Base-by-base conservation (phyloP, 208 protist genomes). In the Trypanosoma brucei region DNA sequence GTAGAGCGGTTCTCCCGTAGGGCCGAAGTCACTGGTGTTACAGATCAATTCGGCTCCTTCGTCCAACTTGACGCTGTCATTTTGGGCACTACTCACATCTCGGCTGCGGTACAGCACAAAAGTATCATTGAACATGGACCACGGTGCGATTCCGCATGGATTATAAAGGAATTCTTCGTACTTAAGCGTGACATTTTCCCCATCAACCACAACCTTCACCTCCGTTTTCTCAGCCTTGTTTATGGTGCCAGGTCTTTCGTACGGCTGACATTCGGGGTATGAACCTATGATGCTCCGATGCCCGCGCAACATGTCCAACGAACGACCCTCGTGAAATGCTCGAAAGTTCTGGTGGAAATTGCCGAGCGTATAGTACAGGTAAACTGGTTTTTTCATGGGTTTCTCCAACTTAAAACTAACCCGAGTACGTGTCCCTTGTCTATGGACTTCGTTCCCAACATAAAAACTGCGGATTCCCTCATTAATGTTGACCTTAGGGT, bases 311-410 rank as follows among this genome's bases (percentile, higher is more conserved):
- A 94, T 87, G 64, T 62, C 38, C 40, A 65, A 74, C 37, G 64
- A 79, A 34, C 81, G 70, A 37, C 84, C 79, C 37, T 83, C 59
- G 65, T 89, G 87, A 76, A 98, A 99, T 50, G 84, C 72, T 40
- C 97, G 77, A 74, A 98, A 89, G 72, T 99, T 99, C 70, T 99
- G 98, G 77, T 97, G 98, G 64, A 97, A 98, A 65, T 98, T 97
- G 22, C 79, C 74, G 0, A 99, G 68, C 72, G 88, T 86, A 76
- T 99, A 99, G 72, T 99, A 98, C 62, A 99, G 70, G 74, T 97
- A 98, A 38, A 99, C 86, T 11, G 97, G 96, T 22, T 80, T 67
- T 46, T 89, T 62, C 62, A 99, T 86, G 50, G 59, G 70, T 33
- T 84, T 42, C 11, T 40, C 61, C 4, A 93, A 34, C 40, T 84